phyloP scores from a whole-genome alignment of 345 rosid genomes.

The Barbarea vulgaris region DNA sequence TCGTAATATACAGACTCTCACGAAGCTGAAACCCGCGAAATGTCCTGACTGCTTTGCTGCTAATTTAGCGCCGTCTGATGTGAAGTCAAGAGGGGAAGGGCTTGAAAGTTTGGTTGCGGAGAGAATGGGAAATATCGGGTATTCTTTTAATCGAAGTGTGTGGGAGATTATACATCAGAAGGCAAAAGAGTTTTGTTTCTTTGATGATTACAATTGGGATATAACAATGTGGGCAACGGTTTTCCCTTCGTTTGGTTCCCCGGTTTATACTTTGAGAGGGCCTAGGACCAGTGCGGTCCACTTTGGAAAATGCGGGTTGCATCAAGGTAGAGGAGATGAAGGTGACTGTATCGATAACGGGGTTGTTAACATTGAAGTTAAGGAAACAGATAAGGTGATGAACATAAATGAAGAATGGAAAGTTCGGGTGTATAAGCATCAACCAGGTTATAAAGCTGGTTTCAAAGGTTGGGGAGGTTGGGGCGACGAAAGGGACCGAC shows the following conservation, averaged over 20 bases:
- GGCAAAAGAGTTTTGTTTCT: conserved; percentile 84
- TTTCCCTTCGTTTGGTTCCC: conserved; percentile 85
- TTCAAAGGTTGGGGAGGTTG: conserved; percentile 99
- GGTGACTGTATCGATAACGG: conserved; percentile 84
- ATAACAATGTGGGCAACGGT: conserved; percentile 98
- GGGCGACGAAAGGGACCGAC: conserved; percentile 91
- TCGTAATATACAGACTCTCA: conserved; percentile 78
- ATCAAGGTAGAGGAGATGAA: conserved; percentile 70
- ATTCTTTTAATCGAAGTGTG: conserved; percentile 76
- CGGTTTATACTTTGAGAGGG: conserved; percentile 84
- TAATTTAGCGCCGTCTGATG: conserved; percentile 91
- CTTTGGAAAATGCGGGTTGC: conserved; percentile 97
- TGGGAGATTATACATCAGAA: conserved; percentile 84
- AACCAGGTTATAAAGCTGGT: conserved; percentile 93
- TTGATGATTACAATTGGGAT: conserved; percentile 98
- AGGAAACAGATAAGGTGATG: conserved; percentile 60
- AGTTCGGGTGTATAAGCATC: conserved; percentile 58
- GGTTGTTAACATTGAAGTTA: conserved; percentile 53
- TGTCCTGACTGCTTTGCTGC: conserved; percentile 92
- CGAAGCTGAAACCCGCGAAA: conserved; percentile 59
- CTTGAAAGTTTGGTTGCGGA: conserved; percentile 72
- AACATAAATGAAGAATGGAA: conserved; percentile 70
- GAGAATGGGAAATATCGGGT: conserved; percentile 95
- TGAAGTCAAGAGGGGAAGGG: conserved; percentile 88
- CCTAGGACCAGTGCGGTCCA: conserved; percentile 92